These are phyloP conservation scores for Fusarium sp. DNA, from an alignment of 2,329 filamentous ascomycete genomes.

Conservation along the genomic window DNA sequence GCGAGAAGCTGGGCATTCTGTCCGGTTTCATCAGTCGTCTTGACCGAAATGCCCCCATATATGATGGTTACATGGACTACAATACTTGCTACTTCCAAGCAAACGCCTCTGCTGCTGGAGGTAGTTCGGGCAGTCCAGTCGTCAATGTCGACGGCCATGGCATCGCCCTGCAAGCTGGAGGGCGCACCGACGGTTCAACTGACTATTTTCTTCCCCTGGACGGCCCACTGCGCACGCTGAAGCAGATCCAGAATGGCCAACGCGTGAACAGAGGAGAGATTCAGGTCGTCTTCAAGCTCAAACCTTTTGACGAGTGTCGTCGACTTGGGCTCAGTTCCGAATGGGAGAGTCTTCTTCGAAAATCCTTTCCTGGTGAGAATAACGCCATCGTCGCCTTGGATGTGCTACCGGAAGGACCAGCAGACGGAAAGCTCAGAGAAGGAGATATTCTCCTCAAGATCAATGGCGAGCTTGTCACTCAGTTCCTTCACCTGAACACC, in stretches of 20 bases:
- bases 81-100: conserved; percentile 97
- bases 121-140: conserved; percentile 95
- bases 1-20: conserved; percentile 44
- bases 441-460: conserved; percentile 95
- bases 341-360: conserved; percentile 85
- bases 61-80: conserved; percentile 98
- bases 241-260: conserved; percentile 81
- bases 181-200: conserved; percentile 91
- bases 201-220: conserved; percentile 97
- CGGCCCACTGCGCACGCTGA: conserved; percentile 83
- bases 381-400: conserved; percentile 97
- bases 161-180: conserved; percentile 82
- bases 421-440: conserved; percentile 79
- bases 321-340: conserved; percentile 83
- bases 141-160: conserved; percentile 94
- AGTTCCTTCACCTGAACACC: conserved; percentile 89
- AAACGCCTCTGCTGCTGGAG: conserved; percentile 93
- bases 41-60: conserved; percentile 95
- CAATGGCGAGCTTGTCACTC: conserved; percentile 89
- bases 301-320: conserved; percentile 96
- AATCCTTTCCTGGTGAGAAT: conserved; percentile 87
- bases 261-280: conserved; percentile 88
- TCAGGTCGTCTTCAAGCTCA: conserved; percentile 95
- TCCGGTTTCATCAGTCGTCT: conserved; percentile 96
- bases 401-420: conserved; percentile 88